Evolutionary conservation across 768 basidiomycete genomes (phyloP), one percentile per base, ranked within the genome.

Genomic region (Baorangia bicolor): DNA sequence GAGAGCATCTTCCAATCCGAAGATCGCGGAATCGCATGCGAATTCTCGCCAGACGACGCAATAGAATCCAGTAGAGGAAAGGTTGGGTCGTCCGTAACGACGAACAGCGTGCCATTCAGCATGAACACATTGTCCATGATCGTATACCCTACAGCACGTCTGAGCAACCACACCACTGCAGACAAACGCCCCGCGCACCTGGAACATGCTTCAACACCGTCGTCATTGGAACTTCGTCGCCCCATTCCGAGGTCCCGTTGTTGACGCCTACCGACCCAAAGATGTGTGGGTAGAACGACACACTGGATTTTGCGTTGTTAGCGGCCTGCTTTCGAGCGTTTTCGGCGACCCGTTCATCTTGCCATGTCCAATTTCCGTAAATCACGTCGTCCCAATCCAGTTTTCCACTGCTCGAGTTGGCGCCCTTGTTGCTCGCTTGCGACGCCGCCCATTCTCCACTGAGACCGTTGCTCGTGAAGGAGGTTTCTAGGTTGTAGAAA

Each of bases 121-220:
- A 89, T 71, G 64, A 88, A 82, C n/a, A 92, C 78, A 57, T 91
- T 88, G 63, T 94, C 90, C 53, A 95, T 75, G 41, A 94, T 81
- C 1, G 90, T 92, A 73, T 86, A 91, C 4, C 94, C 94, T 94
- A 61, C 34, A 39, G 31, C 34, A 43, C 12, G 25, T 54, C 50
- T 56, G 30, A 64, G 49, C 35, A 25, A 31, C 21, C 12, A 16
- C 44, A 7, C 9, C 6, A 16, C n/a, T n/a, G n/a, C 16, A 38
- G 14, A 55, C 9, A 11, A 46, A 28, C 33, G 10, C 2, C n/a
- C 5, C 60, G 16, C 75, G 34, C 52, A 89, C 90, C 90, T 60
- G 88, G 81, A 30, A 79, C 76, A 71, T 92, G 90, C 41, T 79
- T 79, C 21, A 86, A 64, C 43, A 89, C 63, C n/a, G 62, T 75